Conservation (phyloP, 2,329 filamentous ascomycete species). For the Fusarium humuli region DNA sequence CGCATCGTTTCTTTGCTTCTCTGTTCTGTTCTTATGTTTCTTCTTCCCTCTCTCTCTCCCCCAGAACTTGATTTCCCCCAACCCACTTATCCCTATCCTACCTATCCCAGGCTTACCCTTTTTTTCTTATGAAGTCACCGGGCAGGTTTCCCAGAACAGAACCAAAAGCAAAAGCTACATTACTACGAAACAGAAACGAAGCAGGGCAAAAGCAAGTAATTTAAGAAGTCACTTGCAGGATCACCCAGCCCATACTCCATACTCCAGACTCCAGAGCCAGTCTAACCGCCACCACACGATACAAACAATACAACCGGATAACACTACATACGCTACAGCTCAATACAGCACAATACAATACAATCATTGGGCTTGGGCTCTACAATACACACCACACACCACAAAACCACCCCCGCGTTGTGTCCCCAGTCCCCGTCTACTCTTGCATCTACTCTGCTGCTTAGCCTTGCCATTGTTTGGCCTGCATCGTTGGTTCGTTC, state of each 20-base stretch:
- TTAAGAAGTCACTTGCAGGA: slow-evolving; percentile 28
- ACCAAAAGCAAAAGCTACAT: slow-evolving; percentile 22
- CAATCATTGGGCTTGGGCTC: not conserved
- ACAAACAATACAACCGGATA: slow-evolving; percentile 4
- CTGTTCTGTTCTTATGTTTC: slow-evolving; percentile 10
- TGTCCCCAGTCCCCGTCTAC: slow-evolving; percentile 33
- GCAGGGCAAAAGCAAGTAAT: slow-evolving; percentile 32
- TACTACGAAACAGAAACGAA: slow-evolving; percentile 24
- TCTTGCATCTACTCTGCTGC: slow-evolving; percentile 11
- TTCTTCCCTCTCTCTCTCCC: slow-evolving; percentile 13
- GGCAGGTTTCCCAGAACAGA: slow-evolving; percentile 30
- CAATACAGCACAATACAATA: not conserved
- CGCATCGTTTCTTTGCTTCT: slow-evolving; percentile 3
- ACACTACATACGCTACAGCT: slow-evolving; percentile 5
- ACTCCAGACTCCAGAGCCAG: slow-evolving; percentile 9
- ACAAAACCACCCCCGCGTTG: slow-evolving; percentile 38
- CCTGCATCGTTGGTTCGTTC: slow-evolving; percentile 38
- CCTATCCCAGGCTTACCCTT: slow-evolving; percentile 16
- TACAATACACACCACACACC: slow-evolving; percentile 25
- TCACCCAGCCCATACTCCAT: not conserved
- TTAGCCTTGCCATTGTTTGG: slow-evolving; percentile 33
- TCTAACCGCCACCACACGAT: slow-evolving; percentile 30
- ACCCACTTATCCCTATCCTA: slow-evolving; percentile 29
- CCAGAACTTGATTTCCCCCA: slow-evolving; percentile 32
- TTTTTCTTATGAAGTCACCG: slow-evolving; percentile 30